Base-by-base conservation (phyloP, 306 rosid genomes). In the Oemleria cerasiformis region DNA sequence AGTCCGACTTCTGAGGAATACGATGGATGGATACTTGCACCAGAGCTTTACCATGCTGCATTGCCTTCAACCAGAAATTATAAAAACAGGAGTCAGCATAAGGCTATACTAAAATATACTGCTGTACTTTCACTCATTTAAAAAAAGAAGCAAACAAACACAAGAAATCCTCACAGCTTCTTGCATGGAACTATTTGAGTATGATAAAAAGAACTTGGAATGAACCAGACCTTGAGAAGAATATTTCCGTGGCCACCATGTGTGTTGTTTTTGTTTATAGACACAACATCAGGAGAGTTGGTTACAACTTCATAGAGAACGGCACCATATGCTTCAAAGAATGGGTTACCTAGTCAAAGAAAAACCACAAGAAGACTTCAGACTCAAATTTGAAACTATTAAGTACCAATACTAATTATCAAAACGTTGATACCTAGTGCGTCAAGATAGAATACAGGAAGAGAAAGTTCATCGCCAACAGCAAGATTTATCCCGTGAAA, bases 11-110 rank as follows among this genome's bases (percentile, higher is more conserved):
- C 79, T 80, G 84, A 6, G 76, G 91, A 67, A 77, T 83, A 51
- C 78, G 77, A 68, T 84, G 77, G 51, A 91, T 81, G 77, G 94
- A 79, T 70, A 91, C 48, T 77, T 86, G 91, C 78, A 93, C 79
- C 51, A 93, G 97, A 72, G 97, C 96, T 80, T 81, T 87, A 73
- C 98, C 98, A 72, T 76, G 88, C 71, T 82, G 86, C 74, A 80
- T 78, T 79, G 97, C 96, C 98, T 93, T 77, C 86, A 87, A 68
- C 25, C 65, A 78, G 71, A 78, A 71, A 57, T 69, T 20, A 64
- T 59, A 70, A 73, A 68, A 47, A 85, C 36, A 67, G 71, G 51
- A 75, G 42, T 67, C 48, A 69, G 66, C 61, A 60, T 53, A 74
- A 70, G 68, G 58, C 61, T 63, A 67, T 30, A 73, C 17, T 40